These are phyloP conservation scores for Myxozyma nipponensis DNA, from an alignment of 805 yeast genomes.

Conservation along the genomic window DNA sequence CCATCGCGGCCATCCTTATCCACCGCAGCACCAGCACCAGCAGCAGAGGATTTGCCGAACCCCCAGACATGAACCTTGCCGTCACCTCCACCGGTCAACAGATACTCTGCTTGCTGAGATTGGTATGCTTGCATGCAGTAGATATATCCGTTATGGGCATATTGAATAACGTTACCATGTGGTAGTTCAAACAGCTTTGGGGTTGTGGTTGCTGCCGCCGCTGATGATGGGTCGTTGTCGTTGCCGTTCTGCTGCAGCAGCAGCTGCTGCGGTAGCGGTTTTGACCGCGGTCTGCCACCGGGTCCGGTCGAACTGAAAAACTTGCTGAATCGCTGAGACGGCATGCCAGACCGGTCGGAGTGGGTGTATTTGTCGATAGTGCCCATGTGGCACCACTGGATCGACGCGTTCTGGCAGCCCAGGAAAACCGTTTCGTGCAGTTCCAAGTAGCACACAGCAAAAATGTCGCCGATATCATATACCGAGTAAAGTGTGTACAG, in stretches of 20 bases:
- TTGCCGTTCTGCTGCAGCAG: constrained; percentile 5
- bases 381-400: constrained; percentile 58
- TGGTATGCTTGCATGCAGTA: constrained; percentile 40
- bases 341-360: constrained; percentile 33
- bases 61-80: constrained; percentile 80
- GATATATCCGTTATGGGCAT: constrained; percentile 90
- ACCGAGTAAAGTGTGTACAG: constrained; percentile 76
- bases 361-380: constrained; percentile 28
- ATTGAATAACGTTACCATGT: constrained; percentile 58
- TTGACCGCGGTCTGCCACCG: constrained; percentile 45
- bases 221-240: not conserved
- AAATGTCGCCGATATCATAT: constrained; percentile 90
- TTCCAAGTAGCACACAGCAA: constrained; percentile 71
- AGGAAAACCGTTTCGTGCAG: constrained; percentile 59
- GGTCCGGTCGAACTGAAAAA: constrained; percentile 92
- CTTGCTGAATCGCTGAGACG: constrained; percentile 55
- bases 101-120: constrained; percentile 35
- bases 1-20: too few relatives aligned
- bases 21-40: constrained; percentile 30
- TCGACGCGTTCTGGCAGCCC: constrained; percentile 90
- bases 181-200: constrained; percentile 52
- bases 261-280: constrained; percentile 29
- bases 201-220: not conserved
- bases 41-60: too few relatives aligned
- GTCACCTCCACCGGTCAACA: constrained; percentile 85